Percentiles rank a stretch among this genome's conserved stretches.
Conservation (phyloP, 1,284 basidiomycete species). For the Boletellus deceptivus region DNA sequence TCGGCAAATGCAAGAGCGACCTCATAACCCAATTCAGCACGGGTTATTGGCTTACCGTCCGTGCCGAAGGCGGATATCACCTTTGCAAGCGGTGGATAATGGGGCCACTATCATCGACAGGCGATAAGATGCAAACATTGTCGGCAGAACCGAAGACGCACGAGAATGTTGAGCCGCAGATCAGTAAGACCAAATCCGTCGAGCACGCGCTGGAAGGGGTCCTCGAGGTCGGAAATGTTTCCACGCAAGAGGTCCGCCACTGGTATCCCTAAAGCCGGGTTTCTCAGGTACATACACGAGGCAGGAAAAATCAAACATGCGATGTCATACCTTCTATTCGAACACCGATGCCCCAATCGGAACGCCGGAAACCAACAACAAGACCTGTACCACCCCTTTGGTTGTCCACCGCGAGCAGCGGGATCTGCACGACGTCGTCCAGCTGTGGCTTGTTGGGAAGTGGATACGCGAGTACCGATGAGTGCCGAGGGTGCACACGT, state of each 20-base stretch:
- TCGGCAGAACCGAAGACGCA: constrained; percentile 9
- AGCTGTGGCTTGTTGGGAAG: constrained; percentile 22
- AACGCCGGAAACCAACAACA: constrained; percentile 22
- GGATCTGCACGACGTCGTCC: constrained; percentile 24
- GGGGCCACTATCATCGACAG: constrained; percentile 22
- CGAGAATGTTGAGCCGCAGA: constrained; percentile 25
- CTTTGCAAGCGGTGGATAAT: constrained; percentile 27
- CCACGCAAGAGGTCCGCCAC: constrained; percentile 24
- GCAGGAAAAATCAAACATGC: neutral
- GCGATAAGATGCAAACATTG: neutral
- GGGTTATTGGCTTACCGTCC: constrained; percentile 20
- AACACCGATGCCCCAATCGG: constrained; percentile 28
- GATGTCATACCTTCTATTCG: constrained; percentile 18
- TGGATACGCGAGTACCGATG: constrained; percentile 15
- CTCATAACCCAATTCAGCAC: constrained; percentile 27
- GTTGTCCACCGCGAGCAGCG: constrained; percentile 27
- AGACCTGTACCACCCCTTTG: constrained; percentile 18
- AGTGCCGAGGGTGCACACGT: neutral
- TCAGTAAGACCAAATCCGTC: constrained; percentile 18
- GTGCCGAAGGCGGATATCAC: constrained; percentile 23
- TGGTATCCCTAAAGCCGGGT: constrained; percentile 16
- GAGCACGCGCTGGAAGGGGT: constrained; percentile 21
- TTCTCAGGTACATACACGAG: neutral
- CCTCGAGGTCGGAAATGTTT: constrained; percentile 20
- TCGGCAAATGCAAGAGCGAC: constrained; percentile 32